phyloP scores from a whole-genome alignment of 139 green algal species.

The Chlorella sp. region DNA sequence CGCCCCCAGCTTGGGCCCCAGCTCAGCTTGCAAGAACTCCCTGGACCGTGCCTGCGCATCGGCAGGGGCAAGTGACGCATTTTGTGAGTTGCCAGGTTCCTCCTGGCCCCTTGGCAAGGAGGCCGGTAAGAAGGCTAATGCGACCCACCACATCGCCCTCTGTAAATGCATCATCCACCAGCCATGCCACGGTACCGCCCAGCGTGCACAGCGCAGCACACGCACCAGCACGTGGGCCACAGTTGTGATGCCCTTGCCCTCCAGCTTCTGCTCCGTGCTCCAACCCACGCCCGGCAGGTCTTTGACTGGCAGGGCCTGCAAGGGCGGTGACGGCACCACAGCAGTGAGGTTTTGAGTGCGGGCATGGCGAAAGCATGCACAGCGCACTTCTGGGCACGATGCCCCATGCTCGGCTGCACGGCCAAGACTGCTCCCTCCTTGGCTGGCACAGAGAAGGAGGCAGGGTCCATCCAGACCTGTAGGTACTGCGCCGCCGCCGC shows the following conservation, averaged over 20 bases:
- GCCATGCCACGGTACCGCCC: too few species aligned
- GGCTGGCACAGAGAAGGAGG: too few species aligned
- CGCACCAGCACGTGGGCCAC: slow-evolving; percentile 59
- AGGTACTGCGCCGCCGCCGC: background rate
- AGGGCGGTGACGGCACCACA: background rate
- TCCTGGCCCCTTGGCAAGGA: too few species aligned
- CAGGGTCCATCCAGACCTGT: too few species aligned
- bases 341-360: too few species aligned
- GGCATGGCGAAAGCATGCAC: too few species aligned
- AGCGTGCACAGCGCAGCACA: background rate
- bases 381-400: too few species aligned
- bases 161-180: too few species aligned
- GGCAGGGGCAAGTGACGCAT: background rate
- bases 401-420: too few species aligned
- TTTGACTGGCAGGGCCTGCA: slow-evolving; percentile 66
- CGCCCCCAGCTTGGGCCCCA: slow-evolving; percentile 84
- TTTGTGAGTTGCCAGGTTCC: slow-evolving; percentile 30
- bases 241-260: slow-evolving; percentile 62
- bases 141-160: too few species aligned
- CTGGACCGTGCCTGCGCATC: slow-evolving; percentile 47
- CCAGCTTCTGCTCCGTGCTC: slow-evolving; percentile 67
- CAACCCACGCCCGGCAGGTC: slow-evolving; percentile 93
- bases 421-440: too few species aligned
- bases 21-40: slow-evolving; percentile 60
- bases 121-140: too few species aligned